Percentiles rank a stretch among this genome's conserved stretches.
phyloP scores from a whole-genome alignment of 2,329 filamentous ascomycete genomes.

The Sporothrix schenckii region DNA sequence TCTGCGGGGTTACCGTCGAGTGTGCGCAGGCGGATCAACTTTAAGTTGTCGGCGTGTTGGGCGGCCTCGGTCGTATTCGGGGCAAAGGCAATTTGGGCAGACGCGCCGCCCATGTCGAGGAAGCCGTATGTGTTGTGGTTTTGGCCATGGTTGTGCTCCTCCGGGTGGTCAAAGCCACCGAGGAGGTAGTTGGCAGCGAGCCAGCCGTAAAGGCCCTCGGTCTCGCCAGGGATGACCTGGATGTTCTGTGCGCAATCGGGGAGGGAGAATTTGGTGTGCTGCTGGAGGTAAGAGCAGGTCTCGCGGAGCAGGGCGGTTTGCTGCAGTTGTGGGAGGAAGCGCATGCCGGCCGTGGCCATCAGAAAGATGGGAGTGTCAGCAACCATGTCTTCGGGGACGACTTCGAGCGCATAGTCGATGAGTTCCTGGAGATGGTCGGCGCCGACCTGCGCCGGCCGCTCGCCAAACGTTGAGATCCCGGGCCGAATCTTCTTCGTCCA shows the following conservation, averaged over 20 bases:
- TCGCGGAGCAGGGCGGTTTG: slow-evolving; percentile 72
- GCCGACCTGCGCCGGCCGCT: slow-evolving; percentile 74
- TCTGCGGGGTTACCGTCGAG: slow-evolving; percentile 77
- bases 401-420: slow-evolving; percentile 76
- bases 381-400: slow-evolving; percentile 76
- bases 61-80: slow-evolving; percentile 88
- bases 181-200: slow-evolving; percentile 95
- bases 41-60: slow-evolving; percentile 88
- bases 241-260: slow-evolving; percentile 90
- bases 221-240: slow-evolving; percentile 93
- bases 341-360: slow-evolving; percentile 94
- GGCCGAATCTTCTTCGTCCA: slow-evolving; percentile 95
- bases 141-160: slow-evolving; percentile 78
- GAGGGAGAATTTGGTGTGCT: slow-evolving; percentile 77
- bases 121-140: slow-evolving; percentile 95
- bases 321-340: slow-evolving; percentile 74
- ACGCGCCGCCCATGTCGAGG: slow-evolving; percentile 96
- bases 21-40: slow-evolving; percentile 79
- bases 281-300: slow-evolving; percentile 79
- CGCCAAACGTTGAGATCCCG: slow-evolving; percentile 87
- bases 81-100: slow-evolving; percentile 95
- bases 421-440: slow-evolving; percentile 78
- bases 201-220: slow-evolving; percentile 96
- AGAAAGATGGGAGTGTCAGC: slow-evolving; percentile 89
- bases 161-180: slow-evolving; percentile 80